Evolutionary conservation across 1,284 basidiomycete species (phyloP), one percentile per base, ranked within the genome.

Genomic region (Ceratobasidium sp.): DNA sequence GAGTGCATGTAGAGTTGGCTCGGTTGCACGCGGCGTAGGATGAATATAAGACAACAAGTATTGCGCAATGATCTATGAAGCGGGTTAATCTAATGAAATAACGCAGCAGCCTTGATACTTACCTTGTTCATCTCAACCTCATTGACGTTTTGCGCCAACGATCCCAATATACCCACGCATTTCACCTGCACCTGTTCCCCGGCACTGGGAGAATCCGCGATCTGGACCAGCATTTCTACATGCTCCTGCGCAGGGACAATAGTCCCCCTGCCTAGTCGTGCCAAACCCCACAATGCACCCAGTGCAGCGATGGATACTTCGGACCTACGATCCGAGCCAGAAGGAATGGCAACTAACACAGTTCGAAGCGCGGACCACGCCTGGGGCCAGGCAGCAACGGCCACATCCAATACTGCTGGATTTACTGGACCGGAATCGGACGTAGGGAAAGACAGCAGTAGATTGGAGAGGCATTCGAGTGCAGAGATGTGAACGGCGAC

Each of bases 391-490:
- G 94, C 84, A 1, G 84, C 85, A 33, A 82, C 82, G 9, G 91
- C 92, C 1, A 85, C 86, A 23, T 88, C 39, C 53, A 63, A 4
- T 44, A 77, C 77, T 53, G 77, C 79, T 6, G 80, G 67, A 55
- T 79, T 72, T 3, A 78, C 76, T 77, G 78, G 77, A 72, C 87
- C 12, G 86, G 85, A 39, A 55, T 75, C 72, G 2, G 86, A 84
- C 0, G 89, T 84, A 3, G 92, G 88, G 28, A 95, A 88, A 1
- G 95, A 93, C 68, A 97, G 88, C 82, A 97, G 93, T 18, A 97
- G 88, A 84, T 98, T 98, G 84, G 96, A 97, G 77, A 98, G 89
- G 81, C 95, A 96, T 84, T 97, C 96, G 68, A 97, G 88, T 7
- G 96, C 95, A 79, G 92, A 89, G 69, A 95, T 88, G 83, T 97